phyloP scores from a whole-genome alignment of 306 rosid genomes.

The Prosopis cineraria region DNA sequence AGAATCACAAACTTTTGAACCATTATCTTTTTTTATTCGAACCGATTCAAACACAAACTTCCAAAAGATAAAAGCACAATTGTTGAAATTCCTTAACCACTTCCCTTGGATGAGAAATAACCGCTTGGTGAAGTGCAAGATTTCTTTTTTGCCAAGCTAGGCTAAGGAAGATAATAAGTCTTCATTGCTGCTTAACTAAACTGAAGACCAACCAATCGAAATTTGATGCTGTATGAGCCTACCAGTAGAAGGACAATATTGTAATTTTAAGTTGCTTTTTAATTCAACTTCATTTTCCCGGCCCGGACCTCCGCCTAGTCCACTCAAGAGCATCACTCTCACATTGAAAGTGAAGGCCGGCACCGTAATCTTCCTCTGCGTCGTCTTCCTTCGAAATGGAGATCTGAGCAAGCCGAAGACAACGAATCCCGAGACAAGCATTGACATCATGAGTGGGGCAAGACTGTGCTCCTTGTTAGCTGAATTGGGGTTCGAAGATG shows the following conservation, averaged over 20 bases:
- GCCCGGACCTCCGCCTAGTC: not conserved
- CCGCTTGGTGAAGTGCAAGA: too few species aligned
- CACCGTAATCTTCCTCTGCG: not conserved
- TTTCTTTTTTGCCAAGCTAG: too few species aligned
- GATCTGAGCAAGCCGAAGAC: not conserved
- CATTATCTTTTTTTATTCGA: too few species aligned
- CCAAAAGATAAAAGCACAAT: too few species aligned
- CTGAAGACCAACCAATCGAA: too few species aligned
- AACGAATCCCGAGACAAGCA: not conserved
- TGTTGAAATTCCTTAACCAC: too few species aligned
- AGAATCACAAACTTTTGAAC: too few species aligned
- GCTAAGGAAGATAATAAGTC: too few species aligned
- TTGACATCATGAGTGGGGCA: conserved; percentile 63
- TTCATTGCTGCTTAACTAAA: too few species aligned
- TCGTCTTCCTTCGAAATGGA: not conserved
- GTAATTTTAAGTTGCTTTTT: not conserved
- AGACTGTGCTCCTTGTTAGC: conserved; percentile 62
- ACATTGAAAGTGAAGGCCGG: not conserved
- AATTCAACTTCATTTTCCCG: not conserved
- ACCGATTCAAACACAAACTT: too few species aligned
- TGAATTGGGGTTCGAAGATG: conserved; percentile 72
- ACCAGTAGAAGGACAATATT: not conserved
- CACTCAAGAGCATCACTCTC: not conserved
- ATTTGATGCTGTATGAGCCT: too few species aligned
- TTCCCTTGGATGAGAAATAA: too few species aligned